Percentiles rank a stretch among this genome's conserved stretches.
phyloP scores from a whole-genome alignment of 202 grass and related monocot species.

The Hordeum pubiflorum region DNA sequence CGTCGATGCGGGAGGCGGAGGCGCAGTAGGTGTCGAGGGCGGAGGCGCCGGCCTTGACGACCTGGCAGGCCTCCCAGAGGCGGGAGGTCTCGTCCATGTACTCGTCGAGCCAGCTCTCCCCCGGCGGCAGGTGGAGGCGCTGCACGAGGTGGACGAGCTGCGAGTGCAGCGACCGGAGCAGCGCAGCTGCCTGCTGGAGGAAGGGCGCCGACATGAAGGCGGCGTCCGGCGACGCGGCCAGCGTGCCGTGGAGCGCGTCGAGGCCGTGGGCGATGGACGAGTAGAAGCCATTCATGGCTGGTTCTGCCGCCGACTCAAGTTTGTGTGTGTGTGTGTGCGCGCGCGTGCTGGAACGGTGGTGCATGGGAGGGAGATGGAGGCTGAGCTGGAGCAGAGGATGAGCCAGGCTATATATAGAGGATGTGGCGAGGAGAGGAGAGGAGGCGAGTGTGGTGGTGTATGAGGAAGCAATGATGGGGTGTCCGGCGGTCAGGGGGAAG shows the following conservation, averaged over 20 bases:
- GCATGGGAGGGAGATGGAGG: constrained; percentile 7
- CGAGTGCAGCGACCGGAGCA: constrained; percentile 56
- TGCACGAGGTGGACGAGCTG: constrained; percentile 57
- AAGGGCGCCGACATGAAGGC: constrained; percentile 42
- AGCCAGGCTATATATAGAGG: not conserved
- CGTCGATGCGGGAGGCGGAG: constrained; percentile 13
- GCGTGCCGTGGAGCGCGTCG: constrained; percentile 42
- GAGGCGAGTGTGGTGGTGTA: not conserved
- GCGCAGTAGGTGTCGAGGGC: constrained; percentile 52
- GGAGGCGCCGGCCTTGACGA: constrained; percentile 36
- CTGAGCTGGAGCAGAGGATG: constrained; percentile 1
- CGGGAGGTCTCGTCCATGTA: constrained; percentile 85
- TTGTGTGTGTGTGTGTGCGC: not conserved
- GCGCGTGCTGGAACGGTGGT: not conserved
- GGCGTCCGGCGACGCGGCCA: constrained; percentile 19
- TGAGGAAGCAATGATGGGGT: constrained; percentile 60
- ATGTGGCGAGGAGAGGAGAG: not conserved
- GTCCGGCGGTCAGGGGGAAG: constrained; percentile 63
- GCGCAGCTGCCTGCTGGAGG: constrained; percentile 41
- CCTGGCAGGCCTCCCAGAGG: constrained; percentile 64
- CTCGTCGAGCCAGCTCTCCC: constrained; percentile 76
- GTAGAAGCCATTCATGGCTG: constrained; percentile 46
- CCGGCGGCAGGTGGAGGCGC: constrained; percentile 60
- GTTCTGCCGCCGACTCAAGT: too few relatives aligned
- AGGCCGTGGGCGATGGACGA: constrained; percentile 47